phyloP scores from a whole-genome alignment of 805 yeast genomes.

The Zygoascus biomembranicola region DNA sequence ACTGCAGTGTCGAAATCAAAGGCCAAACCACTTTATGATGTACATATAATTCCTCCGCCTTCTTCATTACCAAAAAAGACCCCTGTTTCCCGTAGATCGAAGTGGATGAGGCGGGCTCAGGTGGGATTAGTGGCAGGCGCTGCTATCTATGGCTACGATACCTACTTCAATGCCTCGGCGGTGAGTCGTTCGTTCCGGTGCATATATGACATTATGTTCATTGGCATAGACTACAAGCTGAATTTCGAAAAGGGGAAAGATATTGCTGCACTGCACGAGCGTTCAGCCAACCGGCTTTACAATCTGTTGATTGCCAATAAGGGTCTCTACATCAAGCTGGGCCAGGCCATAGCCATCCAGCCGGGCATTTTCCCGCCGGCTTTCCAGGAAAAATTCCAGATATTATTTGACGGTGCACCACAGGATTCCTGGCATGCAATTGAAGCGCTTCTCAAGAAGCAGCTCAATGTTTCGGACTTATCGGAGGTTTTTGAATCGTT shows the following conservation, averaged over 20 bases:
- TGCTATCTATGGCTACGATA: slow-evolving; percentile 30
- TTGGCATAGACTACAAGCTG: slow-evolving; percentile 56
- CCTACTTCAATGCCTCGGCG: slow-evolving; percentile 39
- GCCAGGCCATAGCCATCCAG: slow-evolving; percentile 75
- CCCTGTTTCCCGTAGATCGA: neutral
- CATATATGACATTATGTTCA: slow-evolving; percentile 36
- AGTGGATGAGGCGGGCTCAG: neutral
- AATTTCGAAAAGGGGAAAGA: slow-evolving; percentile 39
- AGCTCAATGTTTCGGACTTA: slow-evolving; percentile 33
- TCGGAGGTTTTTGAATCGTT: slow-evolving; percentile 38
- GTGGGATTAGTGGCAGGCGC: slow-evolving; percentile 13
- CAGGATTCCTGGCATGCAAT: slow-evolving; percentile 39
- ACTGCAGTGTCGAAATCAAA: neutral
- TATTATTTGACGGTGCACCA: slow-evolving; percentile 64
- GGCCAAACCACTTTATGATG: neutral
- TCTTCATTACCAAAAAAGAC: neutral
- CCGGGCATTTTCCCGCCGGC: slow-evolving; percentile 58
- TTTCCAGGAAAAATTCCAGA: slow-evolving; percentile 48
- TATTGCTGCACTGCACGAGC: slow-evolving; percentile 50
- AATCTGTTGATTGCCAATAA: slow-evolving; percentile 39
- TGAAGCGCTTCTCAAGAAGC: slow-evolving; percentile 23
- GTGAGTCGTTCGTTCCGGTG: slow-evolving; percentile 46
- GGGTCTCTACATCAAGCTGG: slow-evolving; percentile 66
- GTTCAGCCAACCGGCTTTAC: slow-evolving; percentile 45
- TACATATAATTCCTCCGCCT: neutral